Base-by-base conservation (phyloP, 2,329 filamentous ascomycete species). In the Penicillium occitanis region DNA sequence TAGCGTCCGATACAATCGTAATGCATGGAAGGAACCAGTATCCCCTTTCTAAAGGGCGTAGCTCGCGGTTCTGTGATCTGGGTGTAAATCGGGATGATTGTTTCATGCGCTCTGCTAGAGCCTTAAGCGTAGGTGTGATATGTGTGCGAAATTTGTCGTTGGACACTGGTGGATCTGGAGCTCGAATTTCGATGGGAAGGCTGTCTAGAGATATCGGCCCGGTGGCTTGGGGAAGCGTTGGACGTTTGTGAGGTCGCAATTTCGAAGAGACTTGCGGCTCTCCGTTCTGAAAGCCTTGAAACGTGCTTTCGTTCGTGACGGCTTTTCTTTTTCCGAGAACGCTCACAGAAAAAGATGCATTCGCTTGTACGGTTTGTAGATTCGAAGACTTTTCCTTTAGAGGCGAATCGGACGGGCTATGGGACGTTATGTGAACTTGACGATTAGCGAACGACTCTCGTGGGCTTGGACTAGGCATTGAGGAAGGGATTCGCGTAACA, bases 41-140 rank as follows among this genome's bases (percentile, higher is more conserved):
- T 0, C 93, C 93, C 17, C 93, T 84, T 75, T 96, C 92, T 44
- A 90, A 85, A 0, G 78, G 77, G 2, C 83, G 77, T 1, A 90
- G 77, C 0, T 76, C 73, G 3, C 89, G 81, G 1, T 78, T 77
- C 61, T 85, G 81, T 1, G 77, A 68, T 5, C 72, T 69, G 0
- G 89, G 88, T 4, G 76, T 80, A 75, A 86, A 91, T 3, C 84
- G 83, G 2, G 80, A 81, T 0, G 77, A 69, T 3, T 88, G 77
- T 17, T 85, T 81, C 30, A 86, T 79, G n/a, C 84, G 81, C 0
- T 77, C 74, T 2, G 83, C 83, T 1, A 92, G 79, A 69, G 84
- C 81, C 8, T 78, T 71, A 19, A 90, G 80, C 2, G 82, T 79
- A 11, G 78, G 76, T 0, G 90, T 90, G 48, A 91, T 75, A 50